Percentiles rank a stretch among this genome's conserved stretches.
Evolutionary conservation across 768 basidiomycete genomes (phyloP).

Genomic region (Termitomyces sp.): DNA sequence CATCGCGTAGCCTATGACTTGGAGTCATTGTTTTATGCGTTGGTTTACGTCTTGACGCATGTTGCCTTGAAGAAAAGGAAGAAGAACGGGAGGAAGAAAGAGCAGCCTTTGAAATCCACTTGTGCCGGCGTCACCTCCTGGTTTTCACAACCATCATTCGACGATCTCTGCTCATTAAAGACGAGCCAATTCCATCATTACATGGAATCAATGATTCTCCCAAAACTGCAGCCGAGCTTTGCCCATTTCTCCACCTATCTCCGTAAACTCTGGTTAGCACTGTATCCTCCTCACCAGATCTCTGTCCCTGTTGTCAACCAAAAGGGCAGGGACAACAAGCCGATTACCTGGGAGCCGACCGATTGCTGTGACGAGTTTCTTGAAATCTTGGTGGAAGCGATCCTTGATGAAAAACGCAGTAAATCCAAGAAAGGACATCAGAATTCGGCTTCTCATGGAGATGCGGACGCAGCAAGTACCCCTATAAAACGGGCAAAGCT

Average conservation of each 20-base stretch:
- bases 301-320: no score
- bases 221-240: background rate
- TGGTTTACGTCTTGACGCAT: background rate
- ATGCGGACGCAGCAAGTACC: no score
- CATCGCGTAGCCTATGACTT: background rate
- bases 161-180: background rate
- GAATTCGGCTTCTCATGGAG: no score
- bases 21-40: background rate
- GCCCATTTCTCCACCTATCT: background rate
- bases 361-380: no score
- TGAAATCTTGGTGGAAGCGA: no score
- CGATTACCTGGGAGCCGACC: no score
- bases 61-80: background rate
- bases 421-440: no score
- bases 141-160: background rate
- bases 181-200: background rate
- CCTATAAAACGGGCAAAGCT: no score
- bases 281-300: no score
- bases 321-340: no score
- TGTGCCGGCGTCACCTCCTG: background rate
- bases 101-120: background rate
- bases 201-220: background rate
- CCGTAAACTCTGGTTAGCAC: background rate
- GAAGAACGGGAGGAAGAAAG: background rate
- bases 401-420: no score